A percentile compares a stretch with the other conserved stretches of the same genome.
Evolutionary conservation across 345 rosid species (phyloP).

Genomic region (Lepidium africanum): DNA sequence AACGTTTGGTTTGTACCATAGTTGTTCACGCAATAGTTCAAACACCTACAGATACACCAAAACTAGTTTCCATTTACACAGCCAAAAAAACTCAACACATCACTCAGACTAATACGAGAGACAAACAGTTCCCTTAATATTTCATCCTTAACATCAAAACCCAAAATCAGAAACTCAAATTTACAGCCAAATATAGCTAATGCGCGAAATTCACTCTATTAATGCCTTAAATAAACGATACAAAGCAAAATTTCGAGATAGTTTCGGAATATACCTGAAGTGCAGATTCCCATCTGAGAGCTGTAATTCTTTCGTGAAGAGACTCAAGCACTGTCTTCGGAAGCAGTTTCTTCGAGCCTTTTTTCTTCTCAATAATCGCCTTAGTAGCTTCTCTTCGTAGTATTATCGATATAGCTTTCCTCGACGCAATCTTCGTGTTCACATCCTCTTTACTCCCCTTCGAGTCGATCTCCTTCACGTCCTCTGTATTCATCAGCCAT

Average conservation of each 20-base stretch:
- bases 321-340: slow-evolving; percentile 83
- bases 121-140: not conserved
- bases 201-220: not conserved
- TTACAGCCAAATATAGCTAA: not conserved
- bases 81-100: not conserved
- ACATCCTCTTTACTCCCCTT: slow-evolving; percentile 45
- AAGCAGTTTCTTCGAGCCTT: slow-evolving; percentile 69
- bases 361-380: slow-evolving; percentile 71
- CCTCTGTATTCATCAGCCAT: slow-evolving; percentile 30
- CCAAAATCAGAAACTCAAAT: not conserved
- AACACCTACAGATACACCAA: slow-evolving; percentile 47
- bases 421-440: slow-evolving; percentile 65
- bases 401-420: slow-evolving; percentile 72
- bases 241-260: not conserved
- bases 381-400: slow-evolving; percentile 78
- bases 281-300: slow-evolving; percentile 89
- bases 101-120: not conserved
- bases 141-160: not conserved
- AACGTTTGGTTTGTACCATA: slow-evolving; percentile 73
- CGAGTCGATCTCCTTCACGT: slow-evolving; percentile 37
- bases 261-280: slow-evolving; percentile 44
- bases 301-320: slow-evolving; percentile 77
- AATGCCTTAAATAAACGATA: not conserved
- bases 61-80: not conserved
- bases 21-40: slow-evolving; percentile 66